phyloP scores from a whole-genome alignment of 768 basidiomycete genomes.

The Naganishia antarctica region DNA sequence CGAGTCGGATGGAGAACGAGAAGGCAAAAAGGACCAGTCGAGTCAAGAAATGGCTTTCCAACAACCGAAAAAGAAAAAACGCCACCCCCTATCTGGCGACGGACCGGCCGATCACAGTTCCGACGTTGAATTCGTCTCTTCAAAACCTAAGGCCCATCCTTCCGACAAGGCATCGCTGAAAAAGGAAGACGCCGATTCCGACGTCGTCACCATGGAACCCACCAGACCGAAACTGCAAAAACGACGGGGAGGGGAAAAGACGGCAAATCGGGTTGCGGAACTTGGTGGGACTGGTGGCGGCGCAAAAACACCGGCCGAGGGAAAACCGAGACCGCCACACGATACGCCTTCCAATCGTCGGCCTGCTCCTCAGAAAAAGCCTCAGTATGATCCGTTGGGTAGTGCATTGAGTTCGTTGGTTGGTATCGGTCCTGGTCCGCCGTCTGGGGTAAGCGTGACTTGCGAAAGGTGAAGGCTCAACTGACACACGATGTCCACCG shows the following conservation, averaged over 20 bases:
- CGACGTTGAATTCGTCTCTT: neutral
- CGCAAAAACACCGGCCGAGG: neutral
- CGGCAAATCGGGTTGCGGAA: conserved; percentile 1
- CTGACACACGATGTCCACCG: neutral
- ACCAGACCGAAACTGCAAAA: conserved; percentile 6
- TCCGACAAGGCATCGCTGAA: neutral
- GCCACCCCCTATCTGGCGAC: neutral
- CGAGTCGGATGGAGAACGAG: neutral
- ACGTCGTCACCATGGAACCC: neutral
- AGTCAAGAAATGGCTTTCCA: neutral
- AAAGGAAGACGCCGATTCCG: neutral
- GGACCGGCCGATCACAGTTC: neutral
- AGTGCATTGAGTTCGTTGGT: conserved; percentile 10
- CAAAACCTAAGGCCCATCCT: neutral
- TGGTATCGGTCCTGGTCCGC: conserved; percentile 1
- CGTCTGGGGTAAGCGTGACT: neutral
- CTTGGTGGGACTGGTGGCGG: neutral
- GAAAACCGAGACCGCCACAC: neutral
- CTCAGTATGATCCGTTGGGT: conserved; percentile 4
- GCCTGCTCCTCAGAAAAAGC: neutral
- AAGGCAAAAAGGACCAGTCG: neutral
- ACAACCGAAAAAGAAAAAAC: conserved; percentile 1
- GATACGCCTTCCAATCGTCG: neutral
- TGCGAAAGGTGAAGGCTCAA: neutral
- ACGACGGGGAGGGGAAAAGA: neutral